Percentiles rank a stretch among this genome's conserved stretches.
phyloP scores from a whole-genome alignment of 2,329 filamentous ascomycete species.

The Rugonectria rugulosa region DNA sequence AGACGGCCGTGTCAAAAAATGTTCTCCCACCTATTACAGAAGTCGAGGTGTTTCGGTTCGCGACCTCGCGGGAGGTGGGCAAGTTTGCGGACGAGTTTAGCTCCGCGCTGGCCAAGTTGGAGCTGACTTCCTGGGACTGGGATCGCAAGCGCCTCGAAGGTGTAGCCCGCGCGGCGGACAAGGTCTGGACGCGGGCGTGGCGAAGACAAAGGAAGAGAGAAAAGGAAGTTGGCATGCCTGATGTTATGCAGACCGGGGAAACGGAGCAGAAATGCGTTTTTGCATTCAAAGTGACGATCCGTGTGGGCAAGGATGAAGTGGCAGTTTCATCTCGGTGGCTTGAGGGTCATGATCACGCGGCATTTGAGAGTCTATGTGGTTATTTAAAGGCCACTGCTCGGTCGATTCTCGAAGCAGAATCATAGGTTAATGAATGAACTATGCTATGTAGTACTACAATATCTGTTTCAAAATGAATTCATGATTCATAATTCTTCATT shows the following conservation, averaged over 20 bases:
- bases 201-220: conserved; percentile 64
- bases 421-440: neutral
- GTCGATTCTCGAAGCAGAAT: conserved; percentile 4
- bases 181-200: conserved; percentile 82
- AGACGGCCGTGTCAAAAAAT: conserved; percentile 48
- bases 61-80: conserved; percentile 51
- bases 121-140: conserved; percentile 71
- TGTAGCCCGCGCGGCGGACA: conserved; percentile 68
- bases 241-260: conserved; percentile 19
- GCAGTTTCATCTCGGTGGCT: conserved; percentile 66
- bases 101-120: conserved; percentile 60
- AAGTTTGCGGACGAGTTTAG: conserved; percentile 47
- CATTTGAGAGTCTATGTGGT: conserved; percentile 90
- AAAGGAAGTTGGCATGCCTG: conserved; percentile 53
- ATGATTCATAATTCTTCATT: neutral
- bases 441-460: neutral
- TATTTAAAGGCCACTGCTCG: conserved; percentile 65
- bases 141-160: conserved; percentile 60
- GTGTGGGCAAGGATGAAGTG: conserved; percentile 49
- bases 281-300: conserved; percentile 65
- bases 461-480: neutral
- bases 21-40: conserved; percentile 55
- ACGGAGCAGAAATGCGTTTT: conserved; percentile 52
- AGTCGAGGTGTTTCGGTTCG: conserved; percentile 53
- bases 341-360: conserved; percentile 73